Conservation (phyloP, 2,329 filamentous ascomycete genomes). For the Apiospora sp. region DNA sequence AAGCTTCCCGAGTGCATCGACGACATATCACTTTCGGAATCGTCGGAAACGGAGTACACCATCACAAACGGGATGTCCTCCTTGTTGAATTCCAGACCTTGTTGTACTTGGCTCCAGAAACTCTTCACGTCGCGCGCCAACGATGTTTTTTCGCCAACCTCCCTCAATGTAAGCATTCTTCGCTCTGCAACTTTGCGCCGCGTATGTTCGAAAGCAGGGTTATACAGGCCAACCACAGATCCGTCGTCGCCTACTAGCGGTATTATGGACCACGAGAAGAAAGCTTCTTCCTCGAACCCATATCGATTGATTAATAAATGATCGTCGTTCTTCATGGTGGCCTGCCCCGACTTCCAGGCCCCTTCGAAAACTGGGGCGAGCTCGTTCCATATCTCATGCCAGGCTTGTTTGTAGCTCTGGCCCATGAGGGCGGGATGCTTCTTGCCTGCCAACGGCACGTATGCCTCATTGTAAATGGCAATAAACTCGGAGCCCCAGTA, state of each 20-base stretch:
- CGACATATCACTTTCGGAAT: conserved; percentile 74
- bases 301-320: conserved; percentile 75
- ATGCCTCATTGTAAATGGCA: conserved; percentile 77
- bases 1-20: conserved; percentile 75
- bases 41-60: conserved; percentile 78
- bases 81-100: conserved; percentile 76
- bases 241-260: conserved; percentile 79
- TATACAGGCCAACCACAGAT: conserved; percentile 78
- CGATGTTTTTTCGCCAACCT: conserved; percentile 79
- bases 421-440: conserved; percentile 84
- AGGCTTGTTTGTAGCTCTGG: conserved; percentile 70
- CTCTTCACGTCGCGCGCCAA: conserved; percentile 74
- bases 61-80: conserved; percentile 79
- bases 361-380: conserved; percentile 73
- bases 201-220: conserved; percentile 84
- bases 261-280: conserved; percentile 84
- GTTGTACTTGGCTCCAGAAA: conserved; percentile 77
- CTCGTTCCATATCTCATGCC: conserved; percentile 78
- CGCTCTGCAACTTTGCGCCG: conserved; percentile 79
- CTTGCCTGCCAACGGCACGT: conserved; percentile 73
- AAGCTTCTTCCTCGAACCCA: conserved; percentile 78
- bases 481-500: conserved; percentile 80
- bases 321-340: conserved; percentile 86
- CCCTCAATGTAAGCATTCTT: conserved; percentile 79
- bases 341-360: conserved; percentile 75